phyloP scores from a whole-genome alignment of 139 green algal species.

The Tetraselmis striata region DNA sequence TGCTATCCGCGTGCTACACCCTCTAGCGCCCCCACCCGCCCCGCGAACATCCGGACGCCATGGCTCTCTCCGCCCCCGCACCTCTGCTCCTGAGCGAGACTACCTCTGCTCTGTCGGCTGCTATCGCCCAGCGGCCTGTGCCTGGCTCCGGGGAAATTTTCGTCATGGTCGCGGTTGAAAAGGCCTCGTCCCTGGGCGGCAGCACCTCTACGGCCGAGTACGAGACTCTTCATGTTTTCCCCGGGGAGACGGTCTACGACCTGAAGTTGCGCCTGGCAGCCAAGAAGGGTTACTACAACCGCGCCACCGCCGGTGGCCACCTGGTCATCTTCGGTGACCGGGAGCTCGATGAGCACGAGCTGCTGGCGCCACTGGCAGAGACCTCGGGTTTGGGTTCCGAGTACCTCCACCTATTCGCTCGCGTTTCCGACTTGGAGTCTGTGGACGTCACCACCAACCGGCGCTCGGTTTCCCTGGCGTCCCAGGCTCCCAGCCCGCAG shows the following conservation, averaged over 20 bases:
- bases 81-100: not conserved
- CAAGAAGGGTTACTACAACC: slow-evolving; percentile 15
- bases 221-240: slow-evolving; percentile 4
- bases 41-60: too few relatives aligned
- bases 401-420: slow-evolving; percentile 23
- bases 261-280: slow-evolving; percentile 8
- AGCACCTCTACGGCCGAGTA: not conserved
- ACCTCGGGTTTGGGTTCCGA: not conserved
- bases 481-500: not conserved
- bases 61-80: not conserved
- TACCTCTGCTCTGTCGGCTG: not conserved
- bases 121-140: not conserved
- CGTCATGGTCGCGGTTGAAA: not conserved
- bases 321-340: slow-evolving; percentile 19
- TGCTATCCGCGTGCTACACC: too few relatives aligned
- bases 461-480: not conserved
- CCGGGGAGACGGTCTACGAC: slow-evolving; percentile 5
- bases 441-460: slow-evolving; percentile 11
- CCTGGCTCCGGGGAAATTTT: not conserved
- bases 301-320: too few relatives aligned
- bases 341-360: slow-evolving; percentile 20
- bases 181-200: too few relatives aligned
- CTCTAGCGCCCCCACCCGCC: too few relatives aligned
- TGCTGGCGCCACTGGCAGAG: slow-evolving; percentile 13
- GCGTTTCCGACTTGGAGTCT: slow-evolving; percentile 12